A percentile compares a stretch with the other conserved stretches of the same genome.
Conservation (phyloP, 768 basidiomycete species). For the Termitomyces bulborhizus region DNA sequence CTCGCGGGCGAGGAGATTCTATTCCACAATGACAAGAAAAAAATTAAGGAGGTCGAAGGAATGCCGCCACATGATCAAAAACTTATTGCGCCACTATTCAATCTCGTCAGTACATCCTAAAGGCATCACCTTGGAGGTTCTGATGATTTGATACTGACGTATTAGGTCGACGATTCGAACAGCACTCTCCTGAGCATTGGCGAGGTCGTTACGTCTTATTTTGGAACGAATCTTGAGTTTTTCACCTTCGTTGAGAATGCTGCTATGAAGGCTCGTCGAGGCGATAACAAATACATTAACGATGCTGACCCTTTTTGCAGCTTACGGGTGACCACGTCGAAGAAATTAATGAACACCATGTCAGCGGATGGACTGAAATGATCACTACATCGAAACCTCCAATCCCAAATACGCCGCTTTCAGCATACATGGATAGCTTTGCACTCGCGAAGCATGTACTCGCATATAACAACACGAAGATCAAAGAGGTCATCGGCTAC, state of each 20-base stretch:
- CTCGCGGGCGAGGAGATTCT: constrained; percentile 61
- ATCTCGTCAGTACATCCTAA: constrained; percentile 46
- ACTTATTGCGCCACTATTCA: constrained; percentile 74
- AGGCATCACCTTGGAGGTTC: background rate
- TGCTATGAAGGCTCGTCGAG: constrained; percentile 51
- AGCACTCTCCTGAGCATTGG: constrained; percentile 64
- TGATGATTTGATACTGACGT: background rate
- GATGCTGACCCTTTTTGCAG: constrained; percentile 26
- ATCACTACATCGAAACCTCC: constrained; percentile 64
- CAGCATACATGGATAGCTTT: constrained; percentile 75
- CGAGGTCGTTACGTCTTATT: constrained; percentile 59
- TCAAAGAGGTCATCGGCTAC: constrained; percentile 71
- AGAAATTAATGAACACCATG: constrained; percentile 82
- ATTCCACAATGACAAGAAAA: constrained; percentile 69
- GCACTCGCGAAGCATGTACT: constrained; percentile 64
- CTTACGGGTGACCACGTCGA: constrained; percentile 68
- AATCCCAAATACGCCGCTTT: constrained; percentile 63
- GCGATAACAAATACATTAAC: background rate
- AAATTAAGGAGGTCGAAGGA: constrained; percentile 57
- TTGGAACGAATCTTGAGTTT: constrained; percentile 78
- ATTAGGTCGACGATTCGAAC: constrained; percentile 72
- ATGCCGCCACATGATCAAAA: constrained; percentile 50
- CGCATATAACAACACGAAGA: constrained; percentile 64
- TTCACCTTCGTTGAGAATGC: constrained; percentile 66
- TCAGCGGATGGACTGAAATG: constrained; percentile 80